Base-by-base conservation (phyloP, 1,284 basidiomycete species). In the Heliocybe sulcata region DNA sequence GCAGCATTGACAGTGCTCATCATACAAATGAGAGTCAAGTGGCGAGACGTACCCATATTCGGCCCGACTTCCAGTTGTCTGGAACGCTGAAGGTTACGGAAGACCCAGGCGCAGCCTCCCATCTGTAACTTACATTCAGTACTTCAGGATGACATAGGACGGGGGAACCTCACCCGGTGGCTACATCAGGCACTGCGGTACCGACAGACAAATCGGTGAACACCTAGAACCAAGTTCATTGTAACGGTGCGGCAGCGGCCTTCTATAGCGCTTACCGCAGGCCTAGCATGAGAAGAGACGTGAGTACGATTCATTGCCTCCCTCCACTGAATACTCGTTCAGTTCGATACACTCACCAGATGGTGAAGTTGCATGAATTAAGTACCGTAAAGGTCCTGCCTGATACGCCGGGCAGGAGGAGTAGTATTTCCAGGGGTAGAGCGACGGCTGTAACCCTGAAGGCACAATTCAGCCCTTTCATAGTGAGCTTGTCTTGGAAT, bases 381-480 rank as follows among this genome's bases (percentile, higher is more conserved):
- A 48, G 19, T 25, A 64, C 68, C 10, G 71, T 75, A 56, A 77
- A 69, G n/a, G 71, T 73, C 52, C 78, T 70, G 52, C 72, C 74
- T 23, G n/a, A 31, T 14, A 3, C 29, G 16, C 22, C 20, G 12
- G 51, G 26, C 25, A 52, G 12, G 9, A 52, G 4, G 3, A 35
- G 33, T 16, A 49, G 23, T n/a, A 49, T 6, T n/a, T 42, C 38
- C 6, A 42, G 16, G 38, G 38, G 19, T 20, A 42, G n/a, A 6
- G 29, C 29, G 29, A 12, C 29, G 29, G 38, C 38, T 42, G 38
- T 20, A 42, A 42, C 8, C 38, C 12, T 31, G 29, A 42, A 20
- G 8, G 38, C 38, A 3, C 38, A 16, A 20, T 16, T 6, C 16
- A 20, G n/a, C 8, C 38, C 16, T 42, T 20, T 42, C 38, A 20